These are phyloP conservation scores for Sextonia rubra DNA, from an alignment of 164 flowering plant genomes.

Conservation along the genomic window DNA sequence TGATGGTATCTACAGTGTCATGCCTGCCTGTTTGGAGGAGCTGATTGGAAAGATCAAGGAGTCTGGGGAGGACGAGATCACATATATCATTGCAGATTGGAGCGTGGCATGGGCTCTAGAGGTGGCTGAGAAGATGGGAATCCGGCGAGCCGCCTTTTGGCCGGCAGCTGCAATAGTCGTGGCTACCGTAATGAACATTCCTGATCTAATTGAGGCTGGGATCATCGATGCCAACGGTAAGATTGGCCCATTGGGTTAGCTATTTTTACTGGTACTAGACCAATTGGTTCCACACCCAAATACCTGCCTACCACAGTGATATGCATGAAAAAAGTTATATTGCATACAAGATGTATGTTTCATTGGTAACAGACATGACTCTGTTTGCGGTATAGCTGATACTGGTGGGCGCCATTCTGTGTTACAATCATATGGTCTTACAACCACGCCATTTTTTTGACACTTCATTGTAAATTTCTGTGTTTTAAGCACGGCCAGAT, in stretches of 20 bases:
- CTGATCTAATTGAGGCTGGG: slow-evolving; percentile 12
- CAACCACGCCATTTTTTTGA: too few species aligned
- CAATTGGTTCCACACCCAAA: too few species aligned
- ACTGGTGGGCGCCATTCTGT: too few species aligned
- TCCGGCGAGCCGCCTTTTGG: slow-evolving; percentile 9
- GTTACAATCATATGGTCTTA: too few species aligned
- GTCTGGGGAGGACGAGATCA: not conserved
- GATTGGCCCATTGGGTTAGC: not conserved
- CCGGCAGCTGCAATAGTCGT: not conserved
- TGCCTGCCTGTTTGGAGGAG: slow-evolving; percentile 10
- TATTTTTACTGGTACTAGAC: too few species aligned
- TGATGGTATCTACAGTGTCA: not conserved
- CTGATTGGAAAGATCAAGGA: slow-evolving; percentile 10
- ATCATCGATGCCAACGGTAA: slow-evolving; percentile 11
- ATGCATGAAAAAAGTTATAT: too few species aligned
- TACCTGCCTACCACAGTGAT: too few species aligned
- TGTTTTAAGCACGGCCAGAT: too few species aligned
- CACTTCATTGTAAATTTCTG: too few species aligned
- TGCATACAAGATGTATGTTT: too few species aligned
- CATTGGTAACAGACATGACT: too few species aligned
- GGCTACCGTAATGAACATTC: slow-evolving; percentile 1
- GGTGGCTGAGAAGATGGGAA: slow-evolving; percentile 16
- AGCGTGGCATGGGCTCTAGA: slow-evolving; percentile 6
- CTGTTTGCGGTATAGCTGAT: too few species aligned
- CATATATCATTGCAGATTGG: slow-evolving; percentile 16